phyloP scores from a whole-genome alignment of 2,329 filamentous ascomycete species.

The Lachnellula subtilissima region DNA sequence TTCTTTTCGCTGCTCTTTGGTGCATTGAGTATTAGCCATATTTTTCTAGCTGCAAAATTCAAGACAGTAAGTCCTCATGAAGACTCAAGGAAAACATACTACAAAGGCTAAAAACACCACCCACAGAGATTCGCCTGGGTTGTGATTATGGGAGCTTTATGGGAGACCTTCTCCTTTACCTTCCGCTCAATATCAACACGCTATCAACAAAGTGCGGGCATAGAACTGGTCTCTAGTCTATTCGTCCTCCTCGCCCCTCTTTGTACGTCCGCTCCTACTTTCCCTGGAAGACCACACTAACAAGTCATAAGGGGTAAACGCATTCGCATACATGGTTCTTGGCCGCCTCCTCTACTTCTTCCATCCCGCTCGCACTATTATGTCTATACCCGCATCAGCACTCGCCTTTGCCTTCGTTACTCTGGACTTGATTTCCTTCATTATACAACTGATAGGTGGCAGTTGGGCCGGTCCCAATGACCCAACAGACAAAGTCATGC shows the following conservation, averaged over 20 bases:
- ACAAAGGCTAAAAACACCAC: background rate
- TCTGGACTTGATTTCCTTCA: constrained; percentile 38
- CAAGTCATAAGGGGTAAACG: constrained; percentile 21
- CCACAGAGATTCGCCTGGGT: constrained; percentile 37
- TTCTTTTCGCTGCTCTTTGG: constrained; percentile 33
- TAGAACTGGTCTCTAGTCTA: constrained; percentile 34
- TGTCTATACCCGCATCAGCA: constrained; percentile 24
- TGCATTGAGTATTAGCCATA: constrained; percentile 26
- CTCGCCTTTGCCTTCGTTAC: constrained; percentile 41
- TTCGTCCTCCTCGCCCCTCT: constrained; percentile 36
- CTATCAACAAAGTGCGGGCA: constrained; percentile 33
- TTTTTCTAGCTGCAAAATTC: constrained; percentile 32
- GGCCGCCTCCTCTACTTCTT: constrained; percentile 26
- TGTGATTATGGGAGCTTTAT: constrained; percentile 38
- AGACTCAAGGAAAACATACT: background rate
- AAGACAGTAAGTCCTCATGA: constrained; percentile 22
- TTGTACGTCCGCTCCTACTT: constrained; percentile 4
- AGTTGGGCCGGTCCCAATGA: constrained; percentile 5
- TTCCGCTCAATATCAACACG: constrained; percentile 37
- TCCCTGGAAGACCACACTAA: background rate
- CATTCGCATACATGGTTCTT: constrained; percentile 29
- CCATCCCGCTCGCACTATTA: constrained; percentile 32
- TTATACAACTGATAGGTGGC: constrained; percentile 29
- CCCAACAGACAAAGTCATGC: constrained; percentile 5
- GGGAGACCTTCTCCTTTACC: constrained; percentile 37